Evolutionary conservation across 495 filamentous ascomycete genomes (phyloP).

Genomic region (Aspergillus leporis): DNA sequence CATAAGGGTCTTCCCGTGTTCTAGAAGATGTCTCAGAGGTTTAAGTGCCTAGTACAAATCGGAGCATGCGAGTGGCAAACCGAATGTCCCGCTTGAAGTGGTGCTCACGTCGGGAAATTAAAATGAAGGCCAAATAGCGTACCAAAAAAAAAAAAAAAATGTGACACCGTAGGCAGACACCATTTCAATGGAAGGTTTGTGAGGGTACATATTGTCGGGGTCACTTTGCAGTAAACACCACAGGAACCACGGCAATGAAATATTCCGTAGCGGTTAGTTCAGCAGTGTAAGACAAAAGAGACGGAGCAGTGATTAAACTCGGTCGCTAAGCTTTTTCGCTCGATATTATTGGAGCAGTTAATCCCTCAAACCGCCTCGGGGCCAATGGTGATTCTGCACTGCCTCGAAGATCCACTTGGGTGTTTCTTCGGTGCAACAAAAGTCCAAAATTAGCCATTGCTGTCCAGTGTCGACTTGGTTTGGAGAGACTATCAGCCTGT

Average conservation of each 20-base stretch:
- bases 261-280: not conserved
- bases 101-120: not conserved
- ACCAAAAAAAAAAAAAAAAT: too few relatives aligned
- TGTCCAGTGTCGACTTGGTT: not conserved
- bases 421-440: not conserved
- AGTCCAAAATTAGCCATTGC: not conserved
- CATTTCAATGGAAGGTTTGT: not conserved
- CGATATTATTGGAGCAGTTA: conserved; percentile 1
- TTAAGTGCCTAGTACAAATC: too few relatives aligned
- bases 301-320: not conserved
- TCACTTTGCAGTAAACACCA: not conserved
- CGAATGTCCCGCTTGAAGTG: not conserved
- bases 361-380: not conserved
- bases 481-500: too few relatives aligned
- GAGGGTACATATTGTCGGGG: not conserved
- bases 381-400: not conserved
- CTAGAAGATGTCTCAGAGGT: not conserved
- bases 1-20: not conserved
- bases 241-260: not conserved
- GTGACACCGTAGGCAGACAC: not conserved
- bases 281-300: not conserved
- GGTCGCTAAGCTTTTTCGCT: conserved; percentile 1
- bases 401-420: not conserved
- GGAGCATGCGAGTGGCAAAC: too few relatives aligned
- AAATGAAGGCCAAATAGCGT: too few relatives aligned